Conservation (phyloP, 768 basidiomycete genomes). For the Podaxis carcinomalis region DNA sequence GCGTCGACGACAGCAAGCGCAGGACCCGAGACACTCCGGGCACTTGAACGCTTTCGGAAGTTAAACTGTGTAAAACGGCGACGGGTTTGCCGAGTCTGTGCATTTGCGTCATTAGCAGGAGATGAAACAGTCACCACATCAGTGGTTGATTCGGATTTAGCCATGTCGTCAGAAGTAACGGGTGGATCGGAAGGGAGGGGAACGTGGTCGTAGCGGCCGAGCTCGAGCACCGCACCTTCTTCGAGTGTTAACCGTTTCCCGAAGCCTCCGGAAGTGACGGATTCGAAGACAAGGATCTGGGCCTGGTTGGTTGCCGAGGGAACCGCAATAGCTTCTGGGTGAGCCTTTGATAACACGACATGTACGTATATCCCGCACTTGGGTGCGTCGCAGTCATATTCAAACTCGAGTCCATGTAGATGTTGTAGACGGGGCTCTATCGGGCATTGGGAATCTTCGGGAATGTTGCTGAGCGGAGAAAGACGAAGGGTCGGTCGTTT, state of each 20-base stretch:
- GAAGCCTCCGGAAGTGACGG: conserved; percentile 79
- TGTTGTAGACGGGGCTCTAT: conserved; percentile 45
- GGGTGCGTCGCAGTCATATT: conserved; percentile 88
- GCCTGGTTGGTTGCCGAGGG: conserved; percentile 30
- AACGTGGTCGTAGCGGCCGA: conserved; percentile 64
- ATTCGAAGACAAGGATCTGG: conserved; percentile 56
- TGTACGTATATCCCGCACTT: conserved; percentile 79
- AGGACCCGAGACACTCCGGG: conserved; percentile 62
- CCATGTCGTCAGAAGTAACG: conserved; percentile 10
- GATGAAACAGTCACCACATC: conserved; percentile 11
- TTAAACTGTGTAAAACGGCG: conserved; percentile 65
- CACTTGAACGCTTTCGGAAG: conserved; percentile 55
- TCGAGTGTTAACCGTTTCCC: conserved; percentile 68
- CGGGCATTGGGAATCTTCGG: conserved; percentile 35
- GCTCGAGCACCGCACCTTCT: conserved; percentile 75
- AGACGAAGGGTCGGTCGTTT: conserved; percentile 86
- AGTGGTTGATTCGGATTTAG: conserved; percentile 17
- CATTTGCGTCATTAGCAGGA: background rate
- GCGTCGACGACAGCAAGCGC: conserved; percentile 78
- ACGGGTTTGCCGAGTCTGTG: conserved; percentile 22
- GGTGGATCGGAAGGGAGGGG: conserved; percentile 14
- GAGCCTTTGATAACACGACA: conserved; percentile 63
- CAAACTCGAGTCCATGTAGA: conserved; percentile 82
- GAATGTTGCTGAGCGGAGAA: conserved; percentile 51
- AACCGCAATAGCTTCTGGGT: conserved; percentile 47